Conservation (phyloP, 2,329 filamentous ascomycete species). For the Paracamarosporium sp. region DNA sequence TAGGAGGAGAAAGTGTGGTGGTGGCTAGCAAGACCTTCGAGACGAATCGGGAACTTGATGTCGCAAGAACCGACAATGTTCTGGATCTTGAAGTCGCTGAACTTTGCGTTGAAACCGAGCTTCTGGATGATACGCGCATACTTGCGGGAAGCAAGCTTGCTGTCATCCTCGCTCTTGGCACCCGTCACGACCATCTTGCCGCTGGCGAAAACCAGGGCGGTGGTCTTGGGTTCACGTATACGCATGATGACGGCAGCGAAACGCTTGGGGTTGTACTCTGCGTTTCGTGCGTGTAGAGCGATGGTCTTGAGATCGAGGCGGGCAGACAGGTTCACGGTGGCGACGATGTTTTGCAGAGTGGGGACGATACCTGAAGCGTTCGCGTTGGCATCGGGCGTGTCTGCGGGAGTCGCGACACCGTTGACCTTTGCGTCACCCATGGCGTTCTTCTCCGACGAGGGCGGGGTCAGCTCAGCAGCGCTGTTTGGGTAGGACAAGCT, state of each 20-base stretch:
- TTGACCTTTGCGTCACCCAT: slow-evolving; percentile 58
- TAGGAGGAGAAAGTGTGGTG: slow-evolving; percentile 83
- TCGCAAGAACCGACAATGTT: slow-evolving; percentile 99
- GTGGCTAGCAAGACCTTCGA: slow-evolving; percentile 8
- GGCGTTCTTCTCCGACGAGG: slow-evolving; percentile 73
- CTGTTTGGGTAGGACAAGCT: slow-evolving; percentile 89
- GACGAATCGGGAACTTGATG: slow-evolving; percentile 98
- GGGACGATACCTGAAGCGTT: slow-evolving; percentile 77
- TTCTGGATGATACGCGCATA: slow-evolving; percentile 99
- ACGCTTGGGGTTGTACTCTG: slow-evolving; percentile 99
- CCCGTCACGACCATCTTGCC: slow-evolving; percentile 99
- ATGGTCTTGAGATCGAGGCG: slow-evolving; percentile 98
- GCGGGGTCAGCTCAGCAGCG: slow-evolving; percentile 78
- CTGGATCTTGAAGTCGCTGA: slow-evolving; percentile 97
- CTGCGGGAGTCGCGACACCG: slow-evolving; percentile 88
- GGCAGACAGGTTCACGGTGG: slow-evolving; percentile 99
- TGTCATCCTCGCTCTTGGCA: slow-evolving; percentile 97
- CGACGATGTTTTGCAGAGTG: slow-evolving; percentile 79
- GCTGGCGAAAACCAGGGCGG: slow-evolving; percentile 94
- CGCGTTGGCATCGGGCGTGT: slow-evolving; percentile 77
- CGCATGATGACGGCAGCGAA: slow-evolving; percentile 99
- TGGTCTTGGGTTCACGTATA: slow-evolving; percentile 98
- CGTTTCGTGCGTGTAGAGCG: slow-evolving; percentile 95
- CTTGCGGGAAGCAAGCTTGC: slow-evolving; percentile 94
- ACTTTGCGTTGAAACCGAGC: slow-evolving; percentile 98